These are phyloP conservation scores for Wickerhamiella alocasiicola DNA, from an alignment of 805 yeast species.

Conservation along the genomic window DNA sequence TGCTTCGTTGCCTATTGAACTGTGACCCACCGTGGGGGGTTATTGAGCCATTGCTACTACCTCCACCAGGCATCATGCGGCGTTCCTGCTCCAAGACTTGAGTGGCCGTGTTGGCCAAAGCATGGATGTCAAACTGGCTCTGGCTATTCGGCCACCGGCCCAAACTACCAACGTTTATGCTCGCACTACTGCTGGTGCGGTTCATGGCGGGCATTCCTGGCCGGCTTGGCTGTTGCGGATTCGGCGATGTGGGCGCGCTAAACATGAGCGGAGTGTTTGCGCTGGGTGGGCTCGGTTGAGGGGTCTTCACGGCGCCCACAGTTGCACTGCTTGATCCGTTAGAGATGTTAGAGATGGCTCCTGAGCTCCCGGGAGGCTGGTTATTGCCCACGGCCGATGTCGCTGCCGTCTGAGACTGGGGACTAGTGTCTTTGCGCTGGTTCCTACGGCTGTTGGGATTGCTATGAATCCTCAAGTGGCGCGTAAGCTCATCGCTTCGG, in stretches of 20 bases:
- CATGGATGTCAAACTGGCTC: conserved; percentile 29
- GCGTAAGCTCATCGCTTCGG: conserved; percentile 72
- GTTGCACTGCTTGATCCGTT: too few relatives aligned
- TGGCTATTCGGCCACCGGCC: conserved; percentile 10
- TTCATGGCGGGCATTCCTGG: conserved; percentile 20
- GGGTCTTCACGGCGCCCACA: too few relatives aligned
- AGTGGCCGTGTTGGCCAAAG: conserved; percentile 34
- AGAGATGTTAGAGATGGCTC: too few relatives aligned
- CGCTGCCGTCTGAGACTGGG: background rate
- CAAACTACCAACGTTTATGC: conserved; percentile 1
- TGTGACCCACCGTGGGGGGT: background rate
- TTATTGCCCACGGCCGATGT: too few relatives aligned
- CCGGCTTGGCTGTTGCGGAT: background rate
- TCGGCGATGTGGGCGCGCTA: conserved; percentile 8
- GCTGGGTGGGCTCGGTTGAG: conserved; percentile 5
- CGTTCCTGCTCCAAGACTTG: conserved; percentile 33
- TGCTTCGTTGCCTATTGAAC: conserved; percentile 9
- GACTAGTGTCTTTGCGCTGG: conserved; percentile 10
- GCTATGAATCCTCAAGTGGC: conserved; percentile 70
- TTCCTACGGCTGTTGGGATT: conserved; percentile 29
- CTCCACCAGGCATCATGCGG: background rate
- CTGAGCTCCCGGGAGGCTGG: too few relatives aligned
- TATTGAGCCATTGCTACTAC: background rate
- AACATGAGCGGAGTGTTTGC: conserved; percentile 7
- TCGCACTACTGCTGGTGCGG: conserved; percentile 4